Evolutionary conservation across 805 yeast species (phyloP).

Genomic region (Danielozyma ontarioensis): DNA sequence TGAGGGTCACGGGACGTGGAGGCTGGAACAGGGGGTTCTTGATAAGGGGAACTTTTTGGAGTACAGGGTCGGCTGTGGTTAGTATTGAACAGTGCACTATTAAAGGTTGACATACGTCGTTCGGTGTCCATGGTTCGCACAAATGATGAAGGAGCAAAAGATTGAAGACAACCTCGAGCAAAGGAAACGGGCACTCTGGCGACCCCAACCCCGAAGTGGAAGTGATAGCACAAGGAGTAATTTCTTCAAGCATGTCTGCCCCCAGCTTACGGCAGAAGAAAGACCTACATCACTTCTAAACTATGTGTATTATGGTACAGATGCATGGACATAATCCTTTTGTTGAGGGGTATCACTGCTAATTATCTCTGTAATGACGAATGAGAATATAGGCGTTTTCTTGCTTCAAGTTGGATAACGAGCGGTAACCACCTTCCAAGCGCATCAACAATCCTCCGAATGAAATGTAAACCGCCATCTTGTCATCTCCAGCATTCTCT

Average conservation of each 20-base stretch:
- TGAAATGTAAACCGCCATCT: conserved; percentile 84
- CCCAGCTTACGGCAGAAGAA: no score
- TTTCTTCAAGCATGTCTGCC: no score
- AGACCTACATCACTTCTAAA: no score
- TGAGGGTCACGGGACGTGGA: conserved; percentile 51
- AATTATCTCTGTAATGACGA: conserved; percentile 54
- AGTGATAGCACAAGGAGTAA: no score
- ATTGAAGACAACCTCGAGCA: no score
- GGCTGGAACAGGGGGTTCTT: conserved; percentile 48
- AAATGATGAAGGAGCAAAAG: background rate
- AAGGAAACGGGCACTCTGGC: no score
- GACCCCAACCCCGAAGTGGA: no score
- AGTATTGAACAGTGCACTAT: background rate
- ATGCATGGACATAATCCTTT: no score
- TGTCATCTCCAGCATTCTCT: conserved; percentile 63
- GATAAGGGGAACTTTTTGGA: conserved; percentile 52
- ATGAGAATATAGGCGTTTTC: conserved; percentile 88
- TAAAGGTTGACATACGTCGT: background rate
- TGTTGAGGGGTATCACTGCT: no score
- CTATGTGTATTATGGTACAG: no score
- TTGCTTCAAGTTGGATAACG: conserved; percentile 83
- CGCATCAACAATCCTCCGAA: conserved; percentile 94
- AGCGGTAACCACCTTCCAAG: conserved; percentile 91
- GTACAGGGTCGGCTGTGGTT: conserved; percentile 38
- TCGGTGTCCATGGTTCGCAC: background rate